phyloP scores from a whole-genome alignment of 2,329 filamentous ascomycete genomes.

The Fusarium odoratissimum region DNA sequence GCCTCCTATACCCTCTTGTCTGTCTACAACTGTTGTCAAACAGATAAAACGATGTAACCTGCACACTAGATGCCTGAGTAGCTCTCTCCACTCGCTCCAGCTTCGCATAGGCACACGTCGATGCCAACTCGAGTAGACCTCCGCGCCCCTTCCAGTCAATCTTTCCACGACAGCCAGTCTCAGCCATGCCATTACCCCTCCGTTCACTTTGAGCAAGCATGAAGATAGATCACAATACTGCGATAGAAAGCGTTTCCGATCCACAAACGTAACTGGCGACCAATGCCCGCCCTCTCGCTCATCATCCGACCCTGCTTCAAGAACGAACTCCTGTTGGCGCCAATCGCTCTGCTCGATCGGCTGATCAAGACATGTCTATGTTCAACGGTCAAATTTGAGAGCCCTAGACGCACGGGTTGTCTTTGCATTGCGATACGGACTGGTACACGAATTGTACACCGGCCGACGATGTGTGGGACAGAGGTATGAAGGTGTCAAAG shows the following conservation, averaged over 20 bases:
- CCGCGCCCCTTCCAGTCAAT: not conserved
- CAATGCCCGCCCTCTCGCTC: not conserved
- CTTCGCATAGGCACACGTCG: not conserved
- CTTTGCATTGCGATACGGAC: not conserved
- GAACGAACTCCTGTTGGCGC: not conserved
- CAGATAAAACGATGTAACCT: not conserved
- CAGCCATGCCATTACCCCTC: not conserved
- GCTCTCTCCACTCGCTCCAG: not conserved
- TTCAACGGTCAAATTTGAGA: not conserved
- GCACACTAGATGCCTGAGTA: not conserved
- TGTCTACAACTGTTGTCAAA: not conserved
- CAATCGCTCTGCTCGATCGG: not conserved
- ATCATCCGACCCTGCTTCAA: not conserved
- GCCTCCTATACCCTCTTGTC: not conserved
- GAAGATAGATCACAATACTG: not conserved
- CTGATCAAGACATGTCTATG: not conserved
- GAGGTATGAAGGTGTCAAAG: too few species aligned
- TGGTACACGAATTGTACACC: not conserved
- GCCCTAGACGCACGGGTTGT: not conserved
- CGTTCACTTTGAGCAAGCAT: not conserved
- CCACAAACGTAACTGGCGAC: not conserved
- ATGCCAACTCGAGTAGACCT: not conserved
- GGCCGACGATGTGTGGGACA: not conserved
- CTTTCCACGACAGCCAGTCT: not conserved
- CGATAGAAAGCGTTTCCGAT: not conserved